Base-by-base conservation (phyloP, 2,329 filamentous ascomycete species). In the Cordyceps fumosorosea region DNA sequence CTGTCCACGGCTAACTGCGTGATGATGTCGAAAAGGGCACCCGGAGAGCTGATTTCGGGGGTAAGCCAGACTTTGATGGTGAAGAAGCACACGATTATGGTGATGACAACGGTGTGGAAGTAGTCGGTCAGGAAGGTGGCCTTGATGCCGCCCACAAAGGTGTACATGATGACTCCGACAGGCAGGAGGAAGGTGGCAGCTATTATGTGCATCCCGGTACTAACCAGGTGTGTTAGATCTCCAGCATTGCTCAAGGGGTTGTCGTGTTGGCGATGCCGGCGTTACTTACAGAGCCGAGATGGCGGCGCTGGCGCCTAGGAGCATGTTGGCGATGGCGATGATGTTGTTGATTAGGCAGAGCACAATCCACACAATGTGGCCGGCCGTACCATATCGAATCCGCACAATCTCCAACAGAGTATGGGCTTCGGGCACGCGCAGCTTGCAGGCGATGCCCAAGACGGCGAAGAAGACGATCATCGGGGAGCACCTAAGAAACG, bases 401-500 rank as follows among this genome's bases (percentile, higher is more conserved):
- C 80, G 73, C 1, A 84, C 78, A 42, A 84, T 78, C 59, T 84
- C 81, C 0, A 84, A 70, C 0, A 81, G 73, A 0, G 82, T 84
- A 63, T 84, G 81, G 0, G 81, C 82, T 60, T 82, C 77, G 0
- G 81, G 81, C 1, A 81, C 78, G 34, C 81, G 78, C 32, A 78
- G 67, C 62, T 84, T 84, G 69, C 78, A 81, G 0, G 76, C 78
- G 12, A 83, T 81, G 0, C 79, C 80, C 1, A 82, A 69, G 0
- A 82, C 64, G 0, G 81, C 75, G 55, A 84, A 83, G 67, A 84
- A 82, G 0, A 81, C 79, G 50, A 84, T 84, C 79, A 82, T 82
- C 0, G 80, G 79, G 11, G 78, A 81, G 56, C 79, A 81, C 1
- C 73, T 69, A 18, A 5, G 12, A 7, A 48, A 1, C 6, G 34